phyloP scores from a whole-genome alignment of 2,329 filamentous ascomycete genomes.

The Fulvia fulva region DNA sequence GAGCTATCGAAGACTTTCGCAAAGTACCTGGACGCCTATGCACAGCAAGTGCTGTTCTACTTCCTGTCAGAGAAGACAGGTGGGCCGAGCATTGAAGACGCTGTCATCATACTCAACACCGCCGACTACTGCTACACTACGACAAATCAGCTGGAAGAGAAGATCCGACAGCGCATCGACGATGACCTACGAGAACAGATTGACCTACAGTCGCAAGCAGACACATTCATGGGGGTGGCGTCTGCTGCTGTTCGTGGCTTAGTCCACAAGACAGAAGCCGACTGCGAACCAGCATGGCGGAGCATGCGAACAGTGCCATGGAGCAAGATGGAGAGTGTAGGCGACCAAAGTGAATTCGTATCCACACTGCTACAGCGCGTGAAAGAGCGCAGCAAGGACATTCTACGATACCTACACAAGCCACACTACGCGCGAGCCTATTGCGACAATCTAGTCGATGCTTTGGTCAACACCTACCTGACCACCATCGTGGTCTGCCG shows the following conservation, averaged over 20 bases:
- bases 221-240: conserved; percentile 92
- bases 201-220: conserved; percentile 87
- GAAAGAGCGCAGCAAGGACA: conserved; percentile 67
- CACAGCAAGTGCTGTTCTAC: conserved; percentile 81
- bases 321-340: conserved; percentile 88
- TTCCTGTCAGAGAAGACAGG: conserved; percentile 60
- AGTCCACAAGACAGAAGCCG: conserved; percentile 76
- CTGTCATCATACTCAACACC: conserved; percentile 86
- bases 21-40: conserved; percentile 92
- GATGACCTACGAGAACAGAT: conserved; percentile 69
- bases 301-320: conserved; percentile 97
- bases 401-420: conserved; percentile 75
- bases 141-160: conserved; percentile 88
- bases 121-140: conserved; percentile 97
- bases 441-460: conserved; percentile 91
- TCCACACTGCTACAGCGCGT: conserved; percentile 72
- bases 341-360: conserved; percentile 91
- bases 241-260: conserved; percentile 79
- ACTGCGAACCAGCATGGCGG: conserved; percentile 82
- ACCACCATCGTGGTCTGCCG: conserved; percentile 81
- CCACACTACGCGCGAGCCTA: conserved; percentile 92
- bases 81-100: conserved; percentile 65
- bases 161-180: conserved; percentile 87
- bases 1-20: conserved; percentile 82
- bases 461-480: conserved; percentile 74